Conservation (phyloP, 495 filamentous ascomycete species). For the Cercophora samala region DNA sequence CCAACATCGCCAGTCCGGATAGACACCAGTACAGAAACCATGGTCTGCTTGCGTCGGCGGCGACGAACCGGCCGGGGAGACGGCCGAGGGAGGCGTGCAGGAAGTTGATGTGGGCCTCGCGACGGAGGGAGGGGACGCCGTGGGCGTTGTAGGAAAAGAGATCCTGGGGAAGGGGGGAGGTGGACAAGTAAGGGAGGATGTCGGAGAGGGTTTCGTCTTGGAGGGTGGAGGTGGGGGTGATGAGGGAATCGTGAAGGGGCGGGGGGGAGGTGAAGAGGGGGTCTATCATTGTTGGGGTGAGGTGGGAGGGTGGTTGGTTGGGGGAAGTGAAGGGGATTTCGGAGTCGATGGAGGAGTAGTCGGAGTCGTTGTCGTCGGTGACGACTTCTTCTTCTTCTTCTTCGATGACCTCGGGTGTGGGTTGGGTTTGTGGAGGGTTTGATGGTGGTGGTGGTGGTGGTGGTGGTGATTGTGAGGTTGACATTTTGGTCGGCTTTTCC, state of each 20-base stretch:
- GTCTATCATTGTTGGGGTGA: conserved; percentile 45
- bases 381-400: not conserved
- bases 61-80: conserved; percentile 63
- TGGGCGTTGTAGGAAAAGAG: conserved; percentile 53
- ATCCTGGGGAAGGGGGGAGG: conserved; percentile 40
- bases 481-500: not conserved
- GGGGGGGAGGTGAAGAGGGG: conserved; percentile 62
- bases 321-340: conserved; percentile 16
- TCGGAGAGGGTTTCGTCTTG: conserved; percentile 65
- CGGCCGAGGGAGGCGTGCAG: conserved; percentile 60
- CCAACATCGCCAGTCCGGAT: conserved; percentile 65
- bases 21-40: conserved; percentile 95
- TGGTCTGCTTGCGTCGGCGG: conserved; percentile 76
- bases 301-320: not conserved
- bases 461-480: not conserved
- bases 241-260: conserved; percentile 61
- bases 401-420: not conserved
- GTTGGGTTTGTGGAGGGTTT: conserved; percentile 1
- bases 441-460: not conserved
- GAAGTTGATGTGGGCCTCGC: conserved; percentile 70
- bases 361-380: conserved; percentile 16
- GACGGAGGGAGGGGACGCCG: conserved; percentile 71
- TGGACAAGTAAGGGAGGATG: conserved; percentile 67
- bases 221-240: conserved; percentile 62
- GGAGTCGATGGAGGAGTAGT: conserved; percentile 9